Evolutionary conservation across 805 yeast genomes (phyloP).

Genomic region (Kodamaea nitidulidarum): DNA sequence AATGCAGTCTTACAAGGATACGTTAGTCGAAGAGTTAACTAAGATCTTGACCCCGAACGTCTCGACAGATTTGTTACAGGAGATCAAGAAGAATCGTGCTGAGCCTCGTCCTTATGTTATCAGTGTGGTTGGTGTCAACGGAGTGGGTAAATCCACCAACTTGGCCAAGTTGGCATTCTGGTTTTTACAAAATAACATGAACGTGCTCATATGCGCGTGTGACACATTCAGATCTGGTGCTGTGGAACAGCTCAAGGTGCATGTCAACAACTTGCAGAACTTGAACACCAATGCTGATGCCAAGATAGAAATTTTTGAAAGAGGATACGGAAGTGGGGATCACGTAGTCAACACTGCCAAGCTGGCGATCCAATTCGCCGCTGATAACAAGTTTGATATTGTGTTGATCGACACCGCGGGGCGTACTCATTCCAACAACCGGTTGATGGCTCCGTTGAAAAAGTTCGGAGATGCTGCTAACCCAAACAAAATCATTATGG

Average conservation of each 20-base stretch:
- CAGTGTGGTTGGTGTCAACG: slow-evolving; percentile 96
- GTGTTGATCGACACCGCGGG: slow-evolving; percentile 97
- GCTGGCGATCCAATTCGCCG: slow-evolving; percentile 81
- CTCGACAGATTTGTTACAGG: slow-evolving; percentile 80
- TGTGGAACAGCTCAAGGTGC: slow-evolving; percentile 94
- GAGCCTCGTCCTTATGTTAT: slow-evolving; percentile 76
- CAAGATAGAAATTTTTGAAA: slow-evolving; percentile 77
- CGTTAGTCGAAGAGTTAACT: slow-evolving; percentile 64
- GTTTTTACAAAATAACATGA: slow-evolving; percentile 85
- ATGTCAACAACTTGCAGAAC: slow-evolving; percentile 76
- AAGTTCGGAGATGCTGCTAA: slow-evolving; percentile 93
- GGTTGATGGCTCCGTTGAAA: slow-evolving; percentile 91
- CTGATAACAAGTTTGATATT: slow-evolving; percentile 67
- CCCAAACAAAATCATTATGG: slow-evolving; percentile 97
- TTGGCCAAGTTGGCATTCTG: slow-evolving; percentile 92
- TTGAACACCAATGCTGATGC: slow-evolving; percentile 46
- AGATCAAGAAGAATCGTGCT: slow-evolving; percentile 50
- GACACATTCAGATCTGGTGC: slow-evolving; percentile 98
- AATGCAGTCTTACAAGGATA: slow-evolving; percentile 58
- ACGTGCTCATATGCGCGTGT: slow-evolving; percentile 90
- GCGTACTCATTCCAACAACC: slow-evolving; percentile 90
- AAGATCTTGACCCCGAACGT: slow-evolving; percentile 87
- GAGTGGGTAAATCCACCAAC: slow-evolving; percentile 96
- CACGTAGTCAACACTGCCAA: slow-evolving; percentile 89
- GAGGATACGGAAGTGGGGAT: slow-evolving; percentile 96